Evolutionary conservation across 108 stramenopile species (phyloP).

Genomic region (Poteriospumella lacustris): DNA sequence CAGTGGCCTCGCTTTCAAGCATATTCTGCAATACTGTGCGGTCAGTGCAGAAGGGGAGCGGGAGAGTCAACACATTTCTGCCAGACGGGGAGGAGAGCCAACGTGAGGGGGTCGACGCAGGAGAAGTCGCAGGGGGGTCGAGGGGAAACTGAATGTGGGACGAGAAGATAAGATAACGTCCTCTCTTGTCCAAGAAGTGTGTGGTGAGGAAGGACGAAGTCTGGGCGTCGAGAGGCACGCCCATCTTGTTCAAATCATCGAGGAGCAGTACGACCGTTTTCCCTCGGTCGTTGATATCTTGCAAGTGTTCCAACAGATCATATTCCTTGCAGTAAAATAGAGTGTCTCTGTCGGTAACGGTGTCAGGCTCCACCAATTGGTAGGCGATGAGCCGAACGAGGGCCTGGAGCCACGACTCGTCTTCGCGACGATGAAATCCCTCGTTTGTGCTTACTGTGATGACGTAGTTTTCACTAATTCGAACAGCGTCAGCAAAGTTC

Average conservation of each 20-base stretch:
- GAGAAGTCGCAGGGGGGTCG: background rate
- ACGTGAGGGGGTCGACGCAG: background rate
- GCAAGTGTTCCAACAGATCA: background rate
- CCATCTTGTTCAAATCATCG: background rate
- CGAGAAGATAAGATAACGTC: background rate
- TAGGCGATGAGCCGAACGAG: background rate
- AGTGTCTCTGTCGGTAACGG: background rate
- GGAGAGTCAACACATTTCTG: background rate
- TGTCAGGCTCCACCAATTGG: background rate
- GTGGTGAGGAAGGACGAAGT: background rate
- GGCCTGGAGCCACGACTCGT: background rate
- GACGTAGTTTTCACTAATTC: background rate
- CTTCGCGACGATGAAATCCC: background rate
- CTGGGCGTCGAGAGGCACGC: background rate
- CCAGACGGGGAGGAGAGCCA: too few relatives aligned
- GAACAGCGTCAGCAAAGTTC: background rate
- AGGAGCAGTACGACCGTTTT: background rate
- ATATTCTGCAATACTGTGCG: background rate
- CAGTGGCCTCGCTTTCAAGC: background rate
- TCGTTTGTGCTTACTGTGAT: background rate
- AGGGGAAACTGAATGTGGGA: background rate
- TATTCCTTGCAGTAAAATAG: background rate
- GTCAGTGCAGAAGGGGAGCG: background rate
- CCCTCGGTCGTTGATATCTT: background rate
- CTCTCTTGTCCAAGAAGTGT: background rate